These are phyloP conservation scores for Solanum hybrid DNA, from an alignment of 305 asterid species.

Conservation along the genomic window DNA sequence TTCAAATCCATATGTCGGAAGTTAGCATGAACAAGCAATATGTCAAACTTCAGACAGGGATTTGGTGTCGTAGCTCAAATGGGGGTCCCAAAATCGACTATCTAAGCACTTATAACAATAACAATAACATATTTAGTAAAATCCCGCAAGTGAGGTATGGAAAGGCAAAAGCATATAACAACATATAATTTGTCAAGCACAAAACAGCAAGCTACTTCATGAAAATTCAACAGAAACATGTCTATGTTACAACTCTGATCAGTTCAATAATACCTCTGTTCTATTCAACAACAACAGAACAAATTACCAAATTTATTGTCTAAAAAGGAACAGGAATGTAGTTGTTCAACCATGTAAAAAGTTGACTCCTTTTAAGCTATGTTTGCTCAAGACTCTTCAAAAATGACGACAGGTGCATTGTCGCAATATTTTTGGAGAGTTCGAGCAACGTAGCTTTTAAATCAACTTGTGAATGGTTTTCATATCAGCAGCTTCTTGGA, in stretches of 20 bases:
- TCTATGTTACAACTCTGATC: neutral
- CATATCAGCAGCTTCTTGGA: constrained; percentile 68
- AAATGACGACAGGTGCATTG: neutral
- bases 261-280: neutral
- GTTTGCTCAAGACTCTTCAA: neutral
- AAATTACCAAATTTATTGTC: neutral
- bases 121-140: neutral
- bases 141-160: neutral
- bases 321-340: neutral
- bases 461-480: constrained; percentile 72
- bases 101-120: neutral
- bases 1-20: neutral
- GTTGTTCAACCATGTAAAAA: neutral
- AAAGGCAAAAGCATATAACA: neutral
- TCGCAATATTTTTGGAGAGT: neutral
- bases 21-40: neutral
- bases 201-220: neutral
- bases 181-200: neutral
- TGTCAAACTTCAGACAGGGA: neutral
- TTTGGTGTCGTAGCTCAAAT: neutral
- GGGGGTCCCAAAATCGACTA: neutral
- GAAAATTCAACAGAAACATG: neutral
- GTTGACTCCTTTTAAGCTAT: neutral
- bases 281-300: neutral
- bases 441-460: constrained; percentile 8